Conservation (phyloP, 2,329 filamentous ascomycete species). For the Fusarium nelsonii region DNA sequence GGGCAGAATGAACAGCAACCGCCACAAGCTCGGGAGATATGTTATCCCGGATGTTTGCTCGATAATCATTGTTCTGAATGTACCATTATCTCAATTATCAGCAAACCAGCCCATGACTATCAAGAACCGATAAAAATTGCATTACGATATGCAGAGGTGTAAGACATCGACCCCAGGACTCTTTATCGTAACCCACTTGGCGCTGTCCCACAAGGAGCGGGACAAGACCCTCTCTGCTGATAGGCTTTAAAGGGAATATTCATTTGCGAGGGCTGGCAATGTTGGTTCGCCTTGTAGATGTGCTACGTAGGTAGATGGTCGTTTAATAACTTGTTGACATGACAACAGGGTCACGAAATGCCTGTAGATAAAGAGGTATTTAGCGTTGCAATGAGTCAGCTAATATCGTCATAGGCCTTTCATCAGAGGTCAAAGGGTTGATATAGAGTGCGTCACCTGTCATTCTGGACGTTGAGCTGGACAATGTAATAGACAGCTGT, state of each 20-base stretch:
- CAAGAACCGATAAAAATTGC: neutral
- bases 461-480: conserved; percentile 28
- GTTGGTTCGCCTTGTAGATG: conserved; percentile 11
- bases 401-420: conserved; percentile 22
- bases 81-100: neutral
- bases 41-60: conserved; percentile 2
- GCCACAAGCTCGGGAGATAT: conserved; percentile 1
- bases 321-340: conserved; percentile 11
- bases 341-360: conserved; percentile 15
- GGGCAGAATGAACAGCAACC: conserved; percentile 6
- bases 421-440: conserved; percentile 24
- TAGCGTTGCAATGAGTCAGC: conserved; percentile 23
- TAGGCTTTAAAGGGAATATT: conserved; percentile 37
- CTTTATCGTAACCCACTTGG: conserved; percentile 46
- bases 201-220: conserved; percentile 43
- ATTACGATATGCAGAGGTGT: conserved; percentile 40
- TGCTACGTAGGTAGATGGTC: conserved; percentile 10
- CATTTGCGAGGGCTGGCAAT: conserved; percentile 14
- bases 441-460: conserved; percentile 40
- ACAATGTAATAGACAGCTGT: conserved; percentile 29
- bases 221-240: conserved; percentile 43
- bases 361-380: conserved; percentile 4
- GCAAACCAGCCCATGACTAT: neutral
- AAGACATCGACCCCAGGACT: conserved; percentile 18
- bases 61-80: neutral